Evolutionary conservation across 2,329 filamentous ascomycete genomes (phyloP).

Genomic region (Ciborinia camelliae): DNA sequence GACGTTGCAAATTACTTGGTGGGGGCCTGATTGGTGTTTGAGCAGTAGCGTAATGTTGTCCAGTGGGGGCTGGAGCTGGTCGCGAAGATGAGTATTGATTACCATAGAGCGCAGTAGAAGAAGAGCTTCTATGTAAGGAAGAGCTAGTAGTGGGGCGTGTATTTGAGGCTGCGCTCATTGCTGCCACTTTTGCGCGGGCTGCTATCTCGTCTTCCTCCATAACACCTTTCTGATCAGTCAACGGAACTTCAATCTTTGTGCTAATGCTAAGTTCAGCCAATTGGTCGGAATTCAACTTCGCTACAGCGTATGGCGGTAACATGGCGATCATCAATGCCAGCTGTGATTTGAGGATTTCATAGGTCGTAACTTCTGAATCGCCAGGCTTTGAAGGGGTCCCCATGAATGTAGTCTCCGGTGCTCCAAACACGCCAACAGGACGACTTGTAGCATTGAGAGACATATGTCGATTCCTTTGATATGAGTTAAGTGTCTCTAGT

Average conservation of each 20-base stretch:
- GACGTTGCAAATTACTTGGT: constrained; percentile 31
- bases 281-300: constrained; percentile 54
- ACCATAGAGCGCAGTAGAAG: constrained; percentile 33
- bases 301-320: constrained; percentile 54
- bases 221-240: constrained; percentile 48
- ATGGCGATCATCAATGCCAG: constrained; percentile 49
- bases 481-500: constrained; percentile 71
- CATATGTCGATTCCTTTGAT: constrained; percentile 75
- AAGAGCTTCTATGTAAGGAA: constrained; percentile 31
- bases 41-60: constrained; percentile 20
- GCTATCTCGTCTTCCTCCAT: constrained; percentile 51
- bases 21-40: constrained; percentile 35
- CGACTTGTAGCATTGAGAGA: constrained; percentile 61
- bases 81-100: constrained; percentile 36
- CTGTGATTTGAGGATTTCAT: constrained; percentile 51
- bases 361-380: constrained; percentile 50
- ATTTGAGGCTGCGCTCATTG: constrained; percentile 25
- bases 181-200: constrained; percentile 32
- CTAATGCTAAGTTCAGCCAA: constrained; percentile 52
- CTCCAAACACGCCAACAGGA: constrained; percentile 60
- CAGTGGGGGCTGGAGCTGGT: constrained; percentile 19
- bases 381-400: constrained; percentile 65
- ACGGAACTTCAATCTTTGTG: constrained; percentile 48
- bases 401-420: constrained; percentile 51
- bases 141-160: constrained; percentile 27